phyloP scores from a whole-genome alignment of 495 filamentous ascomycete genomes.

The Aspergillus sclerotioniger region DNA sequence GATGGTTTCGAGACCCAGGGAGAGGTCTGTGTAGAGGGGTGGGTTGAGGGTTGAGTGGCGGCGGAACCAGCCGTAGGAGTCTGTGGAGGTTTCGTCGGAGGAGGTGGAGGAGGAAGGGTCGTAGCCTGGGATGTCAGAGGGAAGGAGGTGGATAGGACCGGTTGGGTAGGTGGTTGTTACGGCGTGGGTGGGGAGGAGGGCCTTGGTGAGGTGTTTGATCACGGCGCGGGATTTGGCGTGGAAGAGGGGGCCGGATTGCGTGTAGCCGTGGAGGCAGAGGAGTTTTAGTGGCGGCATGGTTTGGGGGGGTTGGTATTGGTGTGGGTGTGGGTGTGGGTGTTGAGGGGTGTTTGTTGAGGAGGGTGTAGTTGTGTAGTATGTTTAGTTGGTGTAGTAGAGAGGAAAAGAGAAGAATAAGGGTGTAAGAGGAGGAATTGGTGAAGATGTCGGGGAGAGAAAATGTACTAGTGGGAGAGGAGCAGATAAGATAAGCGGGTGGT shows the following conservation, averaged over 20 bases:
- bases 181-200: constrained; percentile 53
- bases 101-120: constrained; percentile 19
- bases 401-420: background rate
- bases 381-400: background rate
- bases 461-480: background rate
- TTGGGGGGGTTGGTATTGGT: no score
- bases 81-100: constrained; percentile 43
- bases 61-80: constrained; percentile 83
- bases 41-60: constrained; percentile 48
- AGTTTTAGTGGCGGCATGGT: constrained; percentile 45
- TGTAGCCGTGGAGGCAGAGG: constrained; percentile 71
- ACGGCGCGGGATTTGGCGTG: constrained; percentile 85
- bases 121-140: constrained; percentile 72
- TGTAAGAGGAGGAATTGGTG: background rate
- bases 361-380: background rate
- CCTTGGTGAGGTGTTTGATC: constrained; percentile 73
- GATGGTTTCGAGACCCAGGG: constrained; percentile 58
- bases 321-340: no score
- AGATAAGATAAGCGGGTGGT: background rate
- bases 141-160: constrained; percentile 54
- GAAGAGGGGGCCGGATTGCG: constrained; percentile 86
- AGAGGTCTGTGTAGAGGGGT: constrained; percentile 64
- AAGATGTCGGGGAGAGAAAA: background rate
- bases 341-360: no score
- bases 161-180: constrained; percentile 55